Conservation (phyloP, 257 asterid genomes). For the Salvia hispanica region DNA sequence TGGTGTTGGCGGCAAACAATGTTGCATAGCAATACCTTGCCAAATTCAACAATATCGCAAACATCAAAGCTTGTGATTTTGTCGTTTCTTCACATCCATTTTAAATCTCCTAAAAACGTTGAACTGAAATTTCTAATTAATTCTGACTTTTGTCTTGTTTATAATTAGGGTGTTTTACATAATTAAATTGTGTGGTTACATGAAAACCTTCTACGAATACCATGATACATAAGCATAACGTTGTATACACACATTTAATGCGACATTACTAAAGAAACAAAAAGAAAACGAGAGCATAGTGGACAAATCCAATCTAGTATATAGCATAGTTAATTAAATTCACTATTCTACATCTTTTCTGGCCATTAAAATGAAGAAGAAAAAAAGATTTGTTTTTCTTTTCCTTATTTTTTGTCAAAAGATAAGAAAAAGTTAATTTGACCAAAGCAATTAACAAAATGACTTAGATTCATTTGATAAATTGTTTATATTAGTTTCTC, state of each 20-base stretch:
- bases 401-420: too few species aligned
- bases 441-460: too few species aligned
- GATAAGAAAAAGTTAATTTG: too few species aligned
- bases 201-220: not conserved
- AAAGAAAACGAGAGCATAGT: not conserved
- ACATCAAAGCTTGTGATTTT: slow-evolving; percentile 16
- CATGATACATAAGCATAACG: too few species aligned
- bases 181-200: not conserved
- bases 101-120: too few species aligned
- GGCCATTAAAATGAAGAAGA: too few species aligned
- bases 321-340: too few species aligned
- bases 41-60: not conserved
- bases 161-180: too few species aligned
- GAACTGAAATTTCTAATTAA: not conserved
- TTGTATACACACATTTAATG: not conserved
- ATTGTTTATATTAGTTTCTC: too few species aligned
- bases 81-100: not conserved
- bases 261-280: not conserved
- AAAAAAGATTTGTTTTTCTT: too few species aligned
- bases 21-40: not conserved
- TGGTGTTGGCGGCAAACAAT: slow-evolving; percentile 25
- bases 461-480: too few species aligned
- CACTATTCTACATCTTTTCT: too few species aligned
- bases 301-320: not conserved
- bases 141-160: not conserved